These are phyloP conservation scores for Fusarium sp. DNA, from an alignment of 2,329 filamentous ascomycete species.

Conservation along the genomic window DNA sequence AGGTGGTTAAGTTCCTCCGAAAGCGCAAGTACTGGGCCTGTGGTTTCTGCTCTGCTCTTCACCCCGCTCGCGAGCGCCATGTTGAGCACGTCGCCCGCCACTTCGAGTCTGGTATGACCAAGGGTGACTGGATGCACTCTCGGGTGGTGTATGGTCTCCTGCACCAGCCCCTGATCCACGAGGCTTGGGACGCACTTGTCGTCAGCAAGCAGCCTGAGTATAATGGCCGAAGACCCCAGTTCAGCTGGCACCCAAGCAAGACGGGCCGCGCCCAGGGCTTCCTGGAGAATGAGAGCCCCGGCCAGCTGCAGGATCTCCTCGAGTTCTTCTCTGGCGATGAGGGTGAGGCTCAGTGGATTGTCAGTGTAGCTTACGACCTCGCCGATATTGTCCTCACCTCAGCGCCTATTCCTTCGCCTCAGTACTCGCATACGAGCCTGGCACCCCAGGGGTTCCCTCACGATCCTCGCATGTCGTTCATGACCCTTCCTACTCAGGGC, in stretches of 20 bases:
- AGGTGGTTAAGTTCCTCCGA: conserved; percentile 71
- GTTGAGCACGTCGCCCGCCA: conserved; percentile 77
- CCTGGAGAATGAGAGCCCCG: conserved; percentile 71
- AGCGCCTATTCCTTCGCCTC: conserved; percentile 47
- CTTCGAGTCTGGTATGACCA: conserved; percentile 72
- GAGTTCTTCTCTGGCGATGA: conserved; percentile 72
- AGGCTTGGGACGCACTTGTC: conserved; percentile 71
- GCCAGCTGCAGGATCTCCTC: conserved; percentile 72
- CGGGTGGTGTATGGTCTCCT: conserved; percentile 75
- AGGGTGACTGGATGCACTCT: conserved; percentile 76
- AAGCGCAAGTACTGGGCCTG: conserved; percentile 77
- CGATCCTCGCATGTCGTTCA: conserved; percentile 48
- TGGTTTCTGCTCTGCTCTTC: conserved; percentile 73
- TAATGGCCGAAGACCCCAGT: conserved; percentile 66
- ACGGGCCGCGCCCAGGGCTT: conserved; percentile 69
- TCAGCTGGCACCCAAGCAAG: conserved; percentile 70
- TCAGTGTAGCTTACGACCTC: conserved; percentile 68
- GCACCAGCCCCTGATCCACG: conserved; percentile 72
- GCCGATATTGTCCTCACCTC: conserved; percentile 60
- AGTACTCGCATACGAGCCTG: conserved; percentile 46
- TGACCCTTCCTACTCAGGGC: conserved; percentile 49
- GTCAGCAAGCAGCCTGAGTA: conserved; percentile 67
- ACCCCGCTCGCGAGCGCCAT: conserved; percentile 73
- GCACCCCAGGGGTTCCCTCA: conserved; percentile 41
- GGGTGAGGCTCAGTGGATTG: conserved; percentile 68